A percentile compares a stretch with the other conserved stretches of the same genome.
These are phyloP conservation scores for Xanthoconium purpureum DNA, from an alignment of 768 basidiomycete species.

Conservation along the genomic window DNA sequence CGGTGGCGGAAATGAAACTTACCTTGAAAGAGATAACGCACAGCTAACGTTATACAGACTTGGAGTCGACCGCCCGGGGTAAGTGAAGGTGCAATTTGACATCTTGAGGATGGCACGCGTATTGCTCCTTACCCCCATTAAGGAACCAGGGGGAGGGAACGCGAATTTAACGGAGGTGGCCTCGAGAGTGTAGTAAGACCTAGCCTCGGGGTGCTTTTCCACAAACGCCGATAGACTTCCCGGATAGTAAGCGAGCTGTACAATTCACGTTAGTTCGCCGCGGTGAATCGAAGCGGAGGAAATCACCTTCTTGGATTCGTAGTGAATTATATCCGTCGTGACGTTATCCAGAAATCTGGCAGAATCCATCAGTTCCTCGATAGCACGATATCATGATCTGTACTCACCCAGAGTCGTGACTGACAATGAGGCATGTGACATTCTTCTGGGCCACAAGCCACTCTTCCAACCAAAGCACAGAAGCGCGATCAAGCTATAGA, in stretches of 20 bases:
- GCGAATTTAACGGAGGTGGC: conserved; percentile 92
- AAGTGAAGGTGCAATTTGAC: conserved; percentile 88
- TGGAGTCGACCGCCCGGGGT: conserved; percentile 78
- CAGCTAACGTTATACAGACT: conserved; percentile 87
- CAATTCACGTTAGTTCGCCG: conserved; percentile 12
- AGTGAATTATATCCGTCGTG: conserved; percentile 96
- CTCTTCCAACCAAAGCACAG: conserved; percentile 89
- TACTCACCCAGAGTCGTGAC: conserved; percentile 93
- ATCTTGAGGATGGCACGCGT: conserved; percentile 96
- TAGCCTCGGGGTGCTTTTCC: conserved; percentile 85
- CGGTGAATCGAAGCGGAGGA: conserved; percentile 15
- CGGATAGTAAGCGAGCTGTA: conserved; percentile 85
- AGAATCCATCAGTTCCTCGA: conserved; percentile 4
- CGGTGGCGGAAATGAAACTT: conserved; percentile 28
- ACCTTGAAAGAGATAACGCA: conserved; percentile 90
- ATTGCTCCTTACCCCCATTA: conserved; percentile 96
- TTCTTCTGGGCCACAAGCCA: conserved; percentile 80
- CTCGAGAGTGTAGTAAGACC: conserved; percentile 94
- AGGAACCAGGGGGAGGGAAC: conserved; percentile 92
- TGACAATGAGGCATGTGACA: conserved; percentile 89
- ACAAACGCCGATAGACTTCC: conserved; percentile 93
- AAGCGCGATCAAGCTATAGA: conserved; percentile 69
- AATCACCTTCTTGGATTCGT: conserved; percentile 84
- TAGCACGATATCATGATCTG: not conserved
- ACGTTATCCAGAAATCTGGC: conserved; percentile 88